These are phyloP conservation scores for Saccharomycopsis sp. DNA, from an alignment of 805 yeast genomes.

Conservation along the genomic window DNA sequence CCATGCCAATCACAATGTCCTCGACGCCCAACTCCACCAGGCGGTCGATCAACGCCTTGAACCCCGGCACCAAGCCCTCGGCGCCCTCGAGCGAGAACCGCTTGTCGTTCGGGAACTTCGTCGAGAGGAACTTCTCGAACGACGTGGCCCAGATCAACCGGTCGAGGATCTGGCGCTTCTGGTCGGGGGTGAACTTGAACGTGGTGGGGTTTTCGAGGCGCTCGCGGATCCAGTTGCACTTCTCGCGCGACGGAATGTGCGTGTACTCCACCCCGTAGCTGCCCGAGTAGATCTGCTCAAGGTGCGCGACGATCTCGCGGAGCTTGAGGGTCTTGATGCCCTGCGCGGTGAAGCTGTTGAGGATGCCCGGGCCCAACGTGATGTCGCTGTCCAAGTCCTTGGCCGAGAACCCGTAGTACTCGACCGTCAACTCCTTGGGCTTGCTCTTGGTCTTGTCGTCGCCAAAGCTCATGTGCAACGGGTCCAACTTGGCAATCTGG, in stretches of 20 bases:
- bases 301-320: slow-evolving; percentile 66
- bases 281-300: slow-evolving; percentile 83
- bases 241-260: slow-evolving; percentile 90
- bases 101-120: slow-evolving; percentile 97
- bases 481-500: slow-evolving; percentile 90
- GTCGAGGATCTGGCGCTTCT: slow-evolving; percentile 93
- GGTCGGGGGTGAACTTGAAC: slow-evolving; percentile 73
- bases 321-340: slow-evolving; percentile 59
- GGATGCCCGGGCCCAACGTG: slow-evolving; percentile 94
- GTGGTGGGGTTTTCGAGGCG: slow-evolving; percentile 91
- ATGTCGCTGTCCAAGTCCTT: slow-evolving; percentile 77
- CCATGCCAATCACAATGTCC: slow-evolving; percentile 98
- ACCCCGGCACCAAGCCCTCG: slow-evolving; percentile 93
- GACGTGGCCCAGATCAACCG: slow-evolving; percentile 95
- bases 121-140: slow-evolving; percentile 85
- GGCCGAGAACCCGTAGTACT: slow-evolving; percentile 86
- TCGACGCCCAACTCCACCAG: slow-evolving; percentile 90
- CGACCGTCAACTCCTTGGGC: slow-evolving; percentile 87
- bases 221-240: slow-evolving; percentile 98
- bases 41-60: slow-evolving; percentile 90
- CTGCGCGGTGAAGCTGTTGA: slow-evolving; percentile 77
- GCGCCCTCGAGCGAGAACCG: slow-evolving; percentile 99
- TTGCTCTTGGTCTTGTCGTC: slow-evolving; percentile 44
- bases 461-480: slow-evolving; percentile 86
- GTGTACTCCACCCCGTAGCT: slow-evolving; percentile 91